Conservation (phyloP, 2,329 filamentous ascomycete genomes). For the Colletotrichum agaves region DNA sequence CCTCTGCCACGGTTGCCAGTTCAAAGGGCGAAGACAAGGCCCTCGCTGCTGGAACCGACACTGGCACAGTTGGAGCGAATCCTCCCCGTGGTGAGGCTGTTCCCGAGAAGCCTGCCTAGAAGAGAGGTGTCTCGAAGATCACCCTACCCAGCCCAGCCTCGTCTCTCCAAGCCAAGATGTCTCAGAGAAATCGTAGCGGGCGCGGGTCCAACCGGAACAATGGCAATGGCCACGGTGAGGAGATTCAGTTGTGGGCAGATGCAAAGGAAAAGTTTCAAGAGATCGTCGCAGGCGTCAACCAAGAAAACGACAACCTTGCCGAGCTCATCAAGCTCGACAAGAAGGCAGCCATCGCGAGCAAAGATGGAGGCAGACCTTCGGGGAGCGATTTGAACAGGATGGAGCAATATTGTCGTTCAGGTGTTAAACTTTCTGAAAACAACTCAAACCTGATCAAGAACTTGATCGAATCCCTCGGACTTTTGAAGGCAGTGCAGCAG, state of each 20-base stretch:
- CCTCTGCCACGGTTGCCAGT: too few species aligned
- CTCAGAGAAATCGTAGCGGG: constrained; percentile 57
- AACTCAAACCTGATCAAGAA: constrained; percentile 50
- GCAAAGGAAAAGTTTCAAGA: constrained; percentile 53
- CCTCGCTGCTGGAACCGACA: background rate
- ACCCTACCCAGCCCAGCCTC: constrained; percentile 3
- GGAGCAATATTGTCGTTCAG: constrained; percentile 55
- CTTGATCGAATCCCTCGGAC: constrained; percentile 55
- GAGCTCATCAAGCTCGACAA: constrained; percentile 55
- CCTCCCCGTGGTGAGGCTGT: background rate
- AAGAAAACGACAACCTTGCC: constrained; percentile 53
- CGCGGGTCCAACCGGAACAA: constrained; percentile 58
- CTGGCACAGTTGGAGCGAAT: background rate
- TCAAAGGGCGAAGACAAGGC: background rate
- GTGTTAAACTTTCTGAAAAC: constrained; percentile 54
- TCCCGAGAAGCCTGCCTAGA: constrained; percentile 12
- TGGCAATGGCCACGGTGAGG: constrained; percentile 55
- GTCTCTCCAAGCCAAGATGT: constrained; percentile 46
- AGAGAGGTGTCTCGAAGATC: constrained; percentile 7
- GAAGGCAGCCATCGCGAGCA: constrained; percentile 51
- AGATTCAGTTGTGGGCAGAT: constrained; percentile 55
- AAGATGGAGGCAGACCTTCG: constrained; percentile 45
- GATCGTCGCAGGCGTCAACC: constrained; percentile 53
- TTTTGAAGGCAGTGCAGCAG: constrained; percentile 54
- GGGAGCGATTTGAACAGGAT: constrained; percentile 51